Percentiles rank a stretch among this genome's conserved stretches.
Conservation (phyloP, 2,329 filamentous ascomycete species). For the Aplosporella prunicola region DNA sequence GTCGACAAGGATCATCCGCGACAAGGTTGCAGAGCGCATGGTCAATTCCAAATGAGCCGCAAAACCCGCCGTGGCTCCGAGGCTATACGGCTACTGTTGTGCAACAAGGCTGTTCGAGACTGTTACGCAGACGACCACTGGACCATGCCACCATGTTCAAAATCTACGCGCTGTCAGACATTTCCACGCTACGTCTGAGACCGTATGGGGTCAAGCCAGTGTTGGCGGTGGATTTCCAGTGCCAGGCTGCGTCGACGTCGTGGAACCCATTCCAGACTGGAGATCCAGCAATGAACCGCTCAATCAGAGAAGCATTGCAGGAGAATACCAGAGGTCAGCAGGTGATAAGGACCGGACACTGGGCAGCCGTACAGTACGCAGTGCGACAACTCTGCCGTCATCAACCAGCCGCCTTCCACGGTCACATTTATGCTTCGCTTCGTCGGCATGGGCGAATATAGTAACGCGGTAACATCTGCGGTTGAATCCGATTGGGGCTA, state of each 20-base stretch:
- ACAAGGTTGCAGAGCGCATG: slow-evolving; percentile 9
- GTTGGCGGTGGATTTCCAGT: no score
- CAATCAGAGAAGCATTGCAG: no score
- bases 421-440: no score
- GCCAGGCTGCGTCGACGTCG: no score
- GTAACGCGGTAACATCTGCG: no score
- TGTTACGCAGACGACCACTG: slow-evolving; percentile 7
- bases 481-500: not conserved
- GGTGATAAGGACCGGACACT: slow-evolving; percentile 7
- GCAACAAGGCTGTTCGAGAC: not conserved
- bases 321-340: slow-evolving; percentile 8
- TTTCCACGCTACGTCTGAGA: slow-evolving; percentile 7
- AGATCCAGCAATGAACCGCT: no score
- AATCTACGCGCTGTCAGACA: slow-evolving; percentile 7
- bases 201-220: no score
- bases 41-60: slow-evolving; percentile 11
- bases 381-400: slow-evolving; percentile 1
- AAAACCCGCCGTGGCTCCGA: slow-evolving; percentile 5
- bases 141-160: slow-evolving; percentile 3
- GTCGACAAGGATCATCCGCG: slow-evolving; percentile 10
- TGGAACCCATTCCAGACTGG: no score
- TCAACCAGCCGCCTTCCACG: slow-evolving; percentile 1
- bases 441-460: no score
- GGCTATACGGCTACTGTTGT: slow-evolving; percentile 1
- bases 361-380: slow-evolving; percentile 4